phyloP scores from a whole-genome alignment of 495 filamentous ascomycete species.

The Podospora tetraspora region DNA sequence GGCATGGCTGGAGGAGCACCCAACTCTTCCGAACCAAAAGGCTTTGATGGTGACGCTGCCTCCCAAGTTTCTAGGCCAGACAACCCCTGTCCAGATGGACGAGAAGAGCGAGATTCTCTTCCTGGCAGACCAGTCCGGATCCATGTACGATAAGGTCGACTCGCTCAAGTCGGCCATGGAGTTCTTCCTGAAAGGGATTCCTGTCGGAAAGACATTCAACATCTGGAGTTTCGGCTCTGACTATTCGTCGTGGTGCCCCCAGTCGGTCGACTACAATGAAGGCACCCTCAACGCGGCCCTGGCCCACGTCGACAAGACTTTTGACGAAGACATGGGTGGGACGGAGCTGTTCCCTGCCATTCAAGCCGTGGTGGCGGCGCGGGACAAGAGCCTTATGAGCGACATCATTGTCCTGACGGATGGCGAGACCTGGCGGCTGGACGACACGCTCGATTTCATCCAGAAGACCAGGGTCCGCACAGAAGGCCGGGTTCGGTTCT shows the following conservation, averaged over 20 bases:
- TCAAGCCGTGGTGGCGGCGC: slow-evolving; percentile 4
- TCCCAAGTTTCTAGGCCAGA: not conserved
- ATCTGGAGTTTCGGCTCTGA: slow-evolving; percentile 19
- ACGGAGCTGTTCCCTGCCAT: slow-evolving; percentile 17
- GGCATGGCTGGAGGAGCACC: slow-evolving; percentile 18
- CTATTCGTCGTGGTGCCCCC: slow-evolving; percentile 5
- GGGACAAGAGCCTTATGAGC: slow-evolving; percentile 6
- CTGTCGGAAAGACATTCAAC: slow-evolving; percentile 14
- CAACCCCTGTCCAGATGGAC: not conserved
- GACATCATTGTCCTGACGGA: slow-evolving; percentile 19
- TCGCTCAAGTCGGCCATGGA: slow-evolving; percentile 16
- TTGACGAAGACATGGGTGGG: slow-evolving; percentile 13
- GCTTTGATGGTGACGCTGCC: slow-evolving; percentile 19
- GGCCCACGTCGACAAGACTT: not conserved
- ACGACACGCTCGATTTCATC: slow-evolving; percentile 13
- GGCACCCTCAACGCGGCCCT: slow-evolving; percentile 3
- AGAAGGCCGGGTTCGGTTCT: slow-evolving; percentile 18
- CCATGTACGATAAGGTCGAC: slow-evolving; percentile 15
- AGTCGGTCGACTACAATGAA: slow-evolving; percentile 13
- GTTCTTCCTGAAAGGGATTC: slow-evolving; percentile 20
- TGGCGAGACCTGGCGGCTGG: slow-evolving; percentile 16
- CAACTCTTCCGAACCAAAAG: slow-evolving; percentile 5
- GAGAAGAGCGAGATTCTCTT: slow-evolving; percentile 14
- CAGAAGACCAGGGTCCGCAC: slow-evolving; percentile 2
- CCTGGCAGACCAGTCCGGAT: slow-evolving; percentile 16